Evolutionary conservation across 306 rosid species (phyloP).

Genomic region (Medicago lupulina): DNA sequence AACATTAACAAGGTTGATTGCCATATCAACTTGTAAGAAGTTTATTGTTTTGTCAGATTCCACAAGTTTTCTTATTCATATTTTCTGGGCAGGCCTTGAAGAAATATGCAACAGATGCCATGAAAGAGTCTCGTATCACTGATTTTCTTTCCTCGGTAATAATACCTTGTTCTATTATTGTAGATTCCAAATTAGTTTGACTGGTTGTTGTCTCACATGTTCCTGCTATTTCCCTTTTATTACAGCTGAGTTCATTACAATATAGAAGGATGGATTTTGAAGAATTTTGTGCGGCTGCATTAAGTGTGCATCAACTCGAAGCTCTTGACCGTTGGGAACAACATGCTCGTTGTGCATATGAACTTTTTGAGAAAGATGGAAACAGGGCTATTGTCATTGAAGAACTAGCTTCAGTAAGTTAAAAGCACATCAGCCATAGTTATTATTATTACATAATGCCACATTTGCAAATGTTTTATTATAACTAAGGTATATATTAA

Average conservation of each 20-base stretch:
- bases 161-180: conserved; percentile 30
- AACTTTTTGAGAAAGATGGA: conserved; percentile 93
- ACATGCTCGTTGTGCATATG: conserved; percentile 94
- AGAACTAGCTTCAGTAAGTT: conserved; percentile 95
- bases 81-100: conserved; percentile 69
- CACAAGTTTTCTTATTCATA: conserved; percentile 30
- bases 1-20: conserved; percentile 67
- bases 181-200: conserved; percentile 24
- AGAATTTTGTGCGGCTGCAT: conserved; percentile 94
- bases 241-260: conserved; percentile 88
- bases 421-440: background rate
- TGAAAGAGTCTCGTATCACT: conserved; percentile 86
- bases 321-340: conserved; percentile 98
- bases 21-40: conserved; percentile 13
- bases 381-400: conserved; percentile 93
- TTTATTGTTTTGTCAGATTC: conserved; percentile 26
- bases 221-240: conserved; percentile 42
- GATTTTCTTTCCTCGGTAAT: conserved; percentile 84
- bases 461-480: background rate
- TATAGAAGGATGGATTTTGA: conserved; percentile 99
- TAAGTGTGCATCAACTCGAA: conserved; percentile 95
- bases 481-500: background rate
- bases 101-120: conserved; percentile 88
- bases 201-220: conserved; percentile 33
- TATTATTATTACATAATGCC: background rate